Base-by-base conservation (phyloP, 1,284 basidiomycete genomes). In the Mycena citricolor region DNA sequence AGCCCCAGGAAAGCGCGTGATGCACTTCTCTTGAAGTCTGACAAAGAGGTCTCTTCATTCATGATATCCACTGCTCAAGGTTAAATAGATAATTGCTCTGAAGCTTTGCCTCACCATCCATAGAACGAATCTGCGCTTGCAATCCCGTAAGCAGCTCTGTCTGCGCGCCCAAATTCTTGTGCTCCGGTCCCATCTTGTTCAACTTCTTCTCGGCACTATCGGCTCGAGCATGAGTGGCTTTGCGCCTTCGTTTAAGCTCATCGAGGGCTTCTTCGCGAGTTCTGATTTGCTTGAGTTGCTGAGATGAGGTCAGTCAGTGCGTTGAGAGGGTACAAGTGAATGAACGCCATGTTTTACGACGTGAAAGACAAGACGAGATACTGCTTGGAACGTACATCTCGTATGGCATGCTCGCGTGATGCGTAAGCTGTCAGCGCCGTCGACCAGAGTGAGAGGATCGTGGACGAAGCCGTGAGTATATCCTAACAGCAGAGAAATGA, bases 171-270 rank as follows among this genome's bases (percentile, higher is more conserved):
- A 94, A 67, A 57, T 90, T 87, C 74, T 97, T 97, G 70, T 97
- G 85, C 66, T 93, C 92, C 0, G 89, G 77, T 40, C 79, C 81
- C 93, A 97, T 97, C 70, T 88, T 95, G 61, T 77, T 79, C 20
- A 97, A 74, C 64, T 94, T 95, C 71, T 77, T 87, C 61, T 97
- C 93, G 0, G 91, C 91, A n/a, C 78, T 64, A 48, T 97, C 94
- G 1, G 92, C 90, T 51, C 88, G 87, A 20, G 76, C 64, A 11
- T 73, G 76, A 4, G 93, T 73, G 5, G 71, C 70, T 52, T 83
- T 82, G 44, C 92, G 75, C 14, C 83, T 74, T 16, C 81, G 75
- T 57, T 83, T 84, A 25, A 94, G 68, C 8, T 89, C 84, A 44
- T 92, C 89, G 4, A 95, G 76, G 5, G 69, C 71, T 61, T 97